Evolutionary conservation across 371 early-diverging fungal species (phyloP), one percentile per base, ranked within the genome.

Genomic region (Circinella minor): DNA sequence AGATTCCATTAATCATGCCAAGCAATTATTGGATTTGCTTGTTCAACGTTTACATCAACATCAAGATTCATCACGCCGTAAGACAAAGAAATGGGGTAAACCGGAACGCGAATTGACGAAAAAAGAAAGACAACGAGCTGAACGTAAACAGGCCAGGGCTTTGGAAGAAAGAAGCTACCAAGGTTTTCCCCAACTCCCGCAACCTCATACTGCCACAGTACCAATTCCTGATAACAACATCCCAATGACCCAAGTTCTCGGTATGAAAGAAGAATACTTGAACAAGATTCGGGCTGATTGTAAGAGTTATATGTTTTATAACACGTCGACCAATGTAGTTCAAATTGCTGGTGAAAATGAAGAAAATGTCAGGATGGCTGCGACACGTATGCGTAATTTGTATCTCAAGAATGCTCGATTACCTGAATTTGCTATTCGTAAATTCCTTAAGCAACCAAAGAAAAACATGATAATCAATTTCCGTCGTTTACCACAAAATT

Each of bases 91-190:
- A 59, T 84, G 84, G 84, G 75, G 72, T 7, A 75, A 72, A 59
- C 81, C 84, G 0, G 81, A 81, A 18, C 74, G 81, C 4, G 79
- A 81, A 38, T 60, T 84, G 27, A 84, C 81, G 11, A 74, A 73
- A 55, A 71, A 65, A 27, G 84, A 81, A 48, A 69, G 51, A 4
- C 63, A 68, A 15, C 70, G 79, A 9, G 75, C 59, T 14, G 84
- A 84, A 55, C 60, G 70, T 13, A 68, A 59, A 36, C 71, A 74
- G 18, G 75, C 72, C 0, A 70, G 62, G 18, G 34, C 65, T 7
- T 63, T 67, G 4, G 79, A 80, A 61, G 78, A 79, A 37, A 77
- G 67, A 55, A 65, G 72, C 36, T 84, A 73, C 61, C 77, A 74
- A 18, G 77, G 77, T 8, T 18, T 51, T 2, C 84, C 84, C 1